Conservation (phyloP, 257 asterid species). For the Anisodus tanguticus region DNA sequence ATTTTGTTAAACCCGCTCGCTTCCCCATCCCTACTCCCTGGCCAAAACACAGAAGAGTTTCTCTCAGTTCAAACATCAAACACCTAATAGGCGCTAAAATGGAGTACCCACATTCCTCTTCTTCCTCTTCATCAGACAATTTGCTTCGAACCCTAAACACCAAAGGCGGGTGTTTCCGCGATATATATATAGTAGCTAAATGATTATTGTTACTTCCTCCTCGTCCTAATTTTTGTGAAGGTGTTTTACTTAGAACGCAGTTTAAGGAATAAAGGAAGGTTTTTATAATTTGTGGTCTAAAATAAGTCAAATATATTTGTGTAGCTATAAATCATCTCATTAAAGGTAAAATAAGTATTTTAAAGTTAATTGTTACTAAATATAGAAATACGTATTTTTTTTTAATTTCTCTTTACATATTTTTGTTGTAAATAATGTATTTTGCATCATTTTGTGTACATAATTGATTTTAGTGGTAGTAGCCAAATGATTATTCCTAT, state of each 20-base stretch:
- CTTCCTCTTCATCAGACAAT: constrained; percentile 46
- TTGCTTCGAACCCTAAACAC: constrained; percentile 49
- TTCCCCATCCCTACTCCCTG: neutral
- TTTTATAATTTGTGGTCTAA: too few species aligned
- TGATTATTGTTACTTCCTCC: too few species aligned
- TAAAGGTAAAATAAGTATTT: too few species aligned
- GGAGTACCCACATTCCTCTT: constrained; percentile 45
- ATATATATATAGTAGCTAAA: neutral
- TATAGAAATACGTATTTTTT: too few species aligned
- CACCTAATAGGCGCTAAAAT: constrained; percentile 46
- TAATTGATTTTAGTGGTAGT: neutral
- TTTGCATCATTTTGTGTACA: neutral
- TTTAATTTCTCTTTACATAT: too few species aligned
- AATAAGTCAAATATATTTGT: too few species aligned
- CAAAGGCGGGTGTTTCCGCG: constrained; percentile 75
- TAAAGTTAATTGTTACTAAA: too few species aligned
- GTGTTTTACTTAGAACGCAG: too few species aligned
- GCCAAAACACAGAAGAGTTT: neutral
- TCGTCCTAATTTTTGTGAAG: too few species aligned
- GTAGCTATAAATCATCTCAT: too few species aligned
- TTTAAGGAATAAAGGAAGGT: too few species aligned
- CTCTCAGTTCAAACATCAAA: constrained; percentile 31
- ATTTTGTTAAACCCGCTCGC: neutral
- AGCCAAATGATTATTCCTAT: neutral
- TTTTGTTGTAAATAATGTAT: too few species aligned